These are phyloP conservation scores for Neovahlkampfia damariscottae DNA, from an alignment of 78 protist genomes.

Conservation along the genomic window DNA sequence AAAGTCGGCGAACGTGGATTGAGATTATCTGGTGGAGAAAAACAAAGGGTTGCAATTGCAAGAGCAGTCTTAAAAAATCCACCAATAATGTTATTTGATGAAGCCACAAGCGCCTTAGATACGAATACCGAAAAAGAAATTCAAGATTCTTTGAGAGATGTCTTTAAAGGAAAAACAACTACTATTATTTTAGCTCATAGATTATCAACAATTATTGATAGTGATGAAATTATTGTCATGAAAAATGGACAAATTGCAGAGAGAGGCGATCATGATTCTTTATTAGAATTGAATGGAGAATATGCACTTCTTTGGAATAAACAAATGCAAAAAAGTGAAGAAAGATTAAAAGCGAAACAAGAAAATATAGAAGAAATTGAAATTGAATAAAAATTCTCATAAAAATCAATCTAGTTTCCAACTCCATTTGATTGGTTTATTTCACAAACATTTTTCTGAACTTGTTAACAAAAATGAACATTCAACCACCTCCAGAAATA, in stretches of 20 bases:
- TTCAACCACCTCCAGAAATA: no score
- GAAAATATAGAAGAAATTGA: no score
- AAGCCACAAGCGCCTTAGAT: constrained; percentile 81
- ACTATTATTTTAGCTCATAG: constrained; percentile 72
- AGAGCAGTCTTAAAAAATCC: constrained; percentile 65
- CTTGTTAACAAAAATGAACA: no score
- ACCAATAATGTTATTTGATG: constrained; percentile 46
- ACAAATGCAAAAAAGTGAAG: no score
- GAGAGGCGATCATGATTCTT: constrained; percentile 61
- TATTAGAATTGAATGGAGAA: constrained; percentile 42
- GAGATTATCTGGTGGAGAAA: constrained; percentile 73
- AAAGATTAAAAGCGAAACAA: no score
- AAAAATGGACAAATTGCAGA: constrained; percentile 55
- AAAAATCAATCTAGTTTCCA: no score
- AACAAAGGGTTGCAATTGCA: constrained; percentile 83
- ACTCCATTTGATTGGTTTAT: no score
- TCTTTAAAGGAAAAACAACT: constrained; percentile 30
- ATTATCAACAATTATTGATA: constrained; percentile 55
- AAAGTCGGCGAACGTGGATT: constrained; percentile 70
- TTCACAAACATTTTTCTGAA: no score
- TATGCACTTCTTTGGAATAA: constrained; percentile 33
- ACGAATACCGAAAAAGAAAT: constrained; percentile 64
- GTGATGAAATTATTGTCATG: constrained; percentile 62
- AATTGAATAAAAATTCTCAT: no score
- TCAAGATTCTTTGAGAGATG: constrained; percentile 49